phyloP scores from a whole-genome alignment of 352 stramenopile genomes.

The Globisporangium paddicum region DNA sequence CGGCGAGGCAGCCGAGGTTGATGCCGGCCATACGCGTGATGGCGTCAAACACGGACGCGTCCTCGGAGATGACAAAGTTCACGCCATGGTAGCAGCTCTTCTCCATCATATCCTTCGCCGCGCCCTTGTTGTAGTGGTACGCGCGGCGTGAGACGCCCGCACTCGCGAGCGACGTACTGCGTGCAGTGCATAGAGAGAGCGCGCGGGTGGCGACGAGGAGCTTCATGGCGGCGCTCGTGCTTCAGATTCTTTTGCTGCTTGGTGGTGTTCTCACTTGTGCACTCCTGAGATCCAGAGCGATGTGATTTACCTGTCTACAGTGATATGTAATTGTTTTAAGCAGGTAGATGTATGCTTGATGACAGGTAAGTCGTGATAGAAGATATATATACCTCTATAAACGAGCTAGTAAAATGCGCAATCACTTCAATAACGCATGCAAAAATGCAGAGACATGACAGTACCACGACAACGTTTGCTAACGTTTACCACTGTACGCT shows the following conservation, averaged over 20 bases:
- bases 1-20: conserved; percentile 90
- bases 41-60: conserved; percentile 92
- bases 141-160: conserved; percentile 2
- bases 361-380: too few relatives aligned
- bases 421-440: too few relatives aligned
- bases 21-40: conserved; percentile 94
- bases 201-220: neutral
- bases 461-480: too few relatives aligned
- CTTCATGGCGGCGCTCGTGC: neutral
- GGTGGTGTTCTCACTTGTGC: too few relatives aligned
- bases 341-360: too few relatives aligned
- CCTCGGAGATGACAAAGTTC: conserved; percentile 93
- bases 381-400: too few relatives aligned
- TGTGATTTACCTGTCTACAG: too few relatives aligned
- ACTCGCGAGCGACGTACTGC: neutral
- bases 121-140: conserved; percentile 76
- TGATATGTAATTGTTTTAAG: too few relatives aligned
- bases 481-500: too few relatives aligned
- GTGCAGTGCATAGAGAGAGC: neutral
- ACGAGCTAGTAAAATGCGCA: too few relatives aligned
- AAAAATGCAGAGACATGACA: too few relatives aligned
- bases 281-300: too few relatives aligned
- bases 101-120: conserved; percentile 88
- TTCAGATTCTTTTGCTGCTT: neutral
- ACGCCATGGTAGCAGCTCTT: conserved; percentile 94